Evolutionary conservation across 495 filamentous ascomycete genomes (phyloP), one percentile per base, ranked within the genome.

Genomic region (Aspergillus kassunensis): DNA sequence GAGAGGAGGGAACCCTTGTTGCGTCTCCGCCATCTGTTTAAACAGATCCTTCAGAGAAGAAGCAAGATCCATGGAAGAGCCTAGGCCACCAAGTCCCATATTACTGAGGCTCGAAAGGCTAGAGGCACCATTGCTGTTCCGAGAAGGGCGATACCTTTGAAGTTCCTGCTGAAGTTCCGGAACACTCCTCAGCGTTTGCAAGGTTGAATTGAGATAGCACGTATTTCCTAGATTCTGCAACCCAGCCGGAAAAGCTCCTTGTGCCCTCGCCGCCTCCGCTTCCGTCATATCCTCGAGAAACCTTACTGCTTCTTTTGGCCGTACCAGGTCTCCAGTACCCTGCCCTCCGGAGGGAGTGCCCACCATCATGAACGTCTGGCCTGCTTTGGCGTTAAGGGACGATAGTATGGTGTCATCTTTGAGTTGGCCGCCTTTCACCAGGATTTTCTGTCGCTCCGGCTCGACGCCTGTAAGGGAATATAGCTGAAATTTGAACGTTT

Each of bases 251-350:
- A 75, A 90, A 36, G 92, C 93, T 35, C 89, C 91, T 41, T 83
- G 86, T 55, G 83, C 78, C 62, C 81, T 84, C 19, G 93, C 95
- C 24, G 37, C 82, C 65, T 98, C 91, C 19, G 91, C 91, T 62
- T 93, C 93, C 4, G 91, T 95, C 93, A 98, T 96, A 65, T 98
- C 93, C 67, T 98, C 93, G 57, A 95, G 65, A 59, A 98, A 98
- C 68, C 85, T 90, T 62, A 90, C 78, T 53, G 78, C 77, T 67
- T 96, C 88, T 57, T 86, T 90, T 7, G 95, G 95, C 20, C 83
- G 79, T 50, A 80, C 79, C 41, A 96, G 73, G 12, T 63, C 68
- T 42, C 62, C 70, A 19, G 70, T 71, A 8, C 72, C 79, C 34
- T 80, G 80, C 24, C 70, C 80, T 20, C 77, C 80, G 12, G 86